Base-by-base conservation (phyloP, 2,329 filamentous ascomycete species). In the Colletotrichum falcatum region DNA sequence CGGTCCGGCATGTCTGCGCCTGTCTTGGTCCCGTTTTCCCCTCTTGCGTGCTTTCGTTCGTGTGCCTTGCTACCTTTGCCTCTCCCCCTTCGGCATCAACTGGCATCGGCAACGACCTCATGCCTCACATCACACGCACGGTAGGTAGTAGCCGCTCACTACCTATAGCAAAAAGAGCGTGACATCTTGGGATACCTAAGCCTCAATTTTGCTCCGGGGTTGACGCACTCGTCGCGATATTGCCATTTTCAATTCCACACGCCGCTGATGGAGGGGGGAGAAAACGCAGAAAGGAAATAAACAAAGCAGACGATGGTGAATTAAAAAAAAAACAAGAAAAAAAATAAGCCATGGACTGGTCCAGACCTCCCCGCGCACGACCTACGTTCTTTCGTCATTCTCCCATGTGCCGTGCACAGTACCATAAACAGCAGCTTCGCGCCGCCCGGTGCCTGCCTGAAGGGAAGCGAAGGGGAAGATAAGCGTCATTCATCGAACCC, bases 301-400 rank as follows among this genome's bases (percentile, higher is more conserved):
- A 26, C n/a, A n/a, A n/a, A n/a, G n/a, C n/a, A 35, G 35, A n/a
- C 11, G n/a, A n/a, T n/a, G n/a, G n/a, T n/a, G n/a, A n/a, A n/a
- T n/a, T n/a, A 18, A 20, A 42, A 20, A 42, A 5, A 18, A 42
- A n/a, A 20, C n/a, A 44, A 8, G 18, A 6, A 7, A 44, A n/a
- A 8, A n/a, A 5, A 5, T 20, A 49, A 37, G 51, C 16, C 35
- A 54, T 62, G 44, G 67, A 54, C n/a, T 49, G 64, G 51, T 70
- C 67, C 16, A 67, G 67, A 54, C 48, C 42, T 3, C 12, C 14
- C 58, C 39, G 51, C 37, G 58, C 67, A 61, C 53, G 46, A 48
- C 44, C 58, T 64, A 67, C 28, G 23, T 37, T 58, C 23, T 70
- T 66, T 35, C 58, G 44, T 67, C 58, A 62, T 70, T 44, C 26